phyloP scores from a whole-genome alignment of 129 eudicot species.

The Flaveria sonorensis region DNA sequence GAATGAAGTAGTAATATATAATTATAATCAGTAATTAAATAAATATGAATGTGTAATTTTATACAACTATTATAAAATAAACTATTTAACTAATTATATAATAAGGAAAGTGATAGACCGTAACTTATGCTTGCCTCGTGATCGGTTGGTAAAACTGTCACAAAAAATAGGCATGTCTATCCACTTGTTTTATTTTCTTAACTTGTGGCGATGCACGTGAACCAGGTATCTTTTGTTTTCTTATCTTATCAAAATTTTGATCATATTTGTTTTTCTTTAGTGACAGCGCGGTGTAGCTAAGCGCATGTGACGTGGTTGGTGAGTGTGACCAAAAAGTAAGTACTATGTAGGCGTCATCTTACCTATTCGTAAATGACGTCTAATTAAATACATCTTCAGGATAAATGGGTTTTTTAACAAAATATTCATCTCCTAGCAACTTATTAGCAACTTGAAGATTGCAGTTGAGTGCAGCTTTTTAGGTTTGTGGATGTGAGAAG shows the following conservation, averaged over 20 bases:
- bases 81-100: neutral
- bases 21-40: neutral
- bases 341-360: no score
- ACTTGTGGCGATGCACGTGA: neutral
- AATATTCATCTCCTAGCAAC: no score
- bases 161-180: neutral
- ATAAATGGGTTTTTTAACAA: no score
- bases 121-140: neutral
- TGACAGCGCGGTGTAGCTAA: no score
- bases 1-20: neutral
- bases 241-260: neutral
- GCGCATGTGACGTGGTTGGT: no score
- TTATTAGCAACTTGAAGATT: no score
- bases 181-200: neutral
- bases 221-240: neutral
- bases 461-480: no score
- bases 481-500: no score
- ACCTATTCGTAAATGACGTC: no score
- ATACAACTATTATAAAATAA: neutral
- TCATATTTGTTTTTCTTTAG: neutral
- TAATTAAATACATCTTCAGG: no score
- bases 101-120: neutral
- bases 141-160: neutral
- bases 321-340: no score
- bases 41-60: neutral